phyloP scores from a whole-genome alignment of 1,284 basidiomycete genomes.

The Psilocybe mexicana region DNA sequence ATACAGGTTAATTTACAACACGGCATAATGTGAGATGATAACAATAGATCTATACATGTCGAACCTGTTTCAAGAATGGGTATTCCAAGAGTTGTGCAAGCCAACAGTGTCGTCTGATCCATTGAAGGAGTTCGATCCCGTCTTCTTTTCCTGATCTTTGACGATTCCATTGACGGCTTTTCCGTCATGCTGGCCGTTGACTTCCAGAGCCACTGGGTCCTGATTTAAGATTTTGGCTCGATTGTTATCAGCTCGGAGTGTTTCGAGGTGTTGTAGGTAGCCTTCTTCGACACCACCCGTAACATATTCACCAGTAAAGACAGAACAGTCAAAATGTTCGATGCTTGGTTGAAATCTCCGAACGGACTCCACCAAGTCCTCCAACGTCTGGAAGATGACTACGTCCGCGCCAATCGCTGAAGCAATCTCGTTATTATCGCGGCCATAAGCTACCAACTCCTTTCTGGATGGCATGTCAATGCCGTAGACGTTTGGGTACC shows the following conservation, averaged over 20 bases:
- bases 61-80: conserved; percentile 15
- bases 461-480: conserved; percentile 98
- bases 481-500: conserved; percentile 95
- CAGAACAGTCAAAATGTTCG: conserved; percentile 90
- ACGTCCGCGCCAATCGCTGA: conserved; percentile 91
- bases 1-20: conserved; percentile 14
- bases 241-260: conserved; percentile 81
- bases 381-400: conserved; percentile 96
- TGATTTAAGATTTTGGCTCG: conserved; percentile 57
- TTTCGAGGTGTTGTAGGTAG: conserved; percentile 82
- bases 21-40: conserved; percentile 22
- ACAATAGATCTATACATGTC: conserved; percentile 14
- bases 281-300: conserved; percentile 92
- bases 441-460: conserved; percentile 91
- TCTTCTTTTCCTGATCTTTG: conserved; percentile 28
- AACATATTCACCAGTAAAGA: conserved; percentile 96
- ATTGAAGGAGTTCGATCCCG: conserved; percentile 45
- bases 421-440: conserved; percentile 79
- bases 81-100: conserved; percentile 70
- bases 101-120: conserved; percentile 75
- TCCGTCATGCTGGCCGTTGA: conserved; percentile 37
- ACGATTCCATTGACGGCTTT: conserved; percentile 18
- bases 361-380: conserved; percentile 88
- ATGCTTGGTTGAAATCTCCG: conserved; percentile 85
- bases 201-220: conserved; percentile 33